These are phyloP conservation scores for Phytophthora melonis DNA, from an alignment of 352 stramenopile genomes.

Conservation along the genomic window DNA sequence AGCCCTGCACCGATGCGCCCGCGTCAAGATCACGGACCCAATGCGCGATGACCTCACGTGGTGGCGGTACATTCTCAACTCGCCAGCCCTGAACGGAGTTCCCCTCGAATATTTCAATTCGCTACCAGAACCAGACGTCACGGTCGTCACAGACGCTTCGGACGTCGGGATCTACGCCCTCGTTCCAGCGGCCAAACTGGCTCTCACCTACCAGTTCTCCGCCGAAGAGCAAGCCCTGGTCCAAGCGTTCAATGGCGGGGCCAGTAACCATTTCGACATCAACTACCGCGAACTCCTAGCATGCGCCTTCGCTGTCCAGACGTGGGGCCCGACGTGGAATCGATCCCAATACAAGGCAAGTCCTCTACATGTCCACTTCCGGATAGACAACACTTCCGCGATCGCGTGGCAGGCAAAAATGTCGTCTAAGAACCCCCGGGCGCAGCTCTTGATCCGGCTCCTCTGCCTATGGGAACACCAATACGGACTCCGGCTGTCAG, in stretches of 20 bases:
- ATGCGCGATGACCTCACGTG: too few relatives aligned
- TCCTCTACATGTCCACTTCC: slow-evolving; percentile 19
- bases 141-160: too few relatives aligned
- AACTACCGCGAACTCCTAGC: slow-evolving; percentile 9
- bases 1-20: background rate
- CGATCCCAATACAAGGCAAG: background rate
- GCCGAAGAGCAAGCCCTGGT: too few relatives aligned
- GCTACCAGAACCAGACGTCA: too few relatives aligned
- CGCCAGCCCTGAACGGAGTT: too few relatives aligned
- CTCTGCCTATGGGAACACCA: slow-evolving; percentile 3
- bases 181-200: too few relatives aligned
- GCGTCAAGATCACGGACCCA: too few relatives aligned
- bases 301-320: background rate
- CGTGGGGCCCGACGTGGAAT: background rate
- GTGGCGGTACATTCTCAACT: too few relatives aligned
- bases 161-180: too few relatives aligned
- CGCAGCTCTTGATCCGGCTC: slow-evolving; percentile 9
- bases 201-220: too few relatives aligned
- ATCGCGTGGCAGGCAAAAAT: slow-evolving; percentile 16
- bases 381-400: slow-evolving; percentile 24
- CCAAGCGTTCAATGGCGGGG: background rate
- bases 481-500: background rate
- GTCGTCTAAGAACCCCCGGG: background rate
- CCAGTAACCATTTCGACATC: slow-evolving; percentile 2
- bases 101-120: too few relatives aligned